Percentiles rank a stretch among this genome's conserved stretches.
Conservation (phyloP, 768 basidiomycete species). For the Mycena pura region DNA sequence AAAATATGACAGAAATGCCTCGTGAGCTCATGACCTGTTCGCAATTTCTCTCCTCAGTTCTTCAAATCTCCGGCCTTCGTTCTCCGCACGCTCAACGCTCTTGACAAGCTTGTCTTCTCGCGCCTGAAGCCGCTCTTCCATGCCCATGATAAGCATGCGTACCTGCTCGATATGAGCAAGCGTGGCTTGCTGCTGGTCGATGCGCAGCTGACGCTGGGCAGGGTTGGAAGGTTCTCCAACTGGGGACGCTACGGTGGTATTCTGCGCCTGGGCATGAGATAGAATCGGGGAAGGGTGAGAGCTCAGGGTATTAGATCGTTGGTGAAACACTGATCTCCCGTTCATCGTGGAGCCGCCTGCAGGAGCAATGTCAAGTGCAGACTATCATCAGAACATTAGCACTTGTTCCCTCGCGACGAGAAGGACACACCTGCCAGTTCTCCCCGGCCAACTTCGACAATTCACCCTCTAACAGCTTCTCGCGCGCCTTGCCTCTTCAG, state of each 20-base stretch:
- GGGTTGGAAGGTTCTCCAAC: background rate
- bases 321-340: conserved; percentile 33
- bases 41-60: conserved; percentile 48
- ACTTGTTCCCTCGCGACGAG: background rate
- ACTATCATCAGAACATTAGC: background rate
- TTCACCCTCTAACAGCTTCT: conserved; percentile 79
- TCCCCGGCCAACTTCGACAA: conserved; percentile 74
- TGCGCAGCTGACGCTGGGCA: conserved; percentile 28
- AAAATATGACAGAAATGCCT: background rate
- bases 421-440: conserved; percentile 75
- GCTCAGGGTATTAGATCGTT: conserved; percentile 43
- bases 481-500: conserved; percentile 65
- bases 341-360: conserved; percentile 3
- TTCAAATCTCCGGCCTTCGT: conserved; percentile 63
- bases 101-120: conserved; percentile 69
- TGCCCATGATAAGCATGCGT: conserved; percentile 71
- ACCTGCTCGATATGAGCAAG: conserved; percentile 73
- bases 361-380: conserved; percentile 19
- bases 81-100: conserved; percentile 65
- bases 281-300: conserved; percentile 27
- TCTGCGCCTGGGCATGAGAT: conserved; percentile 14
- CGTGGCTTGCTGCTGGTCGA: conserved; percentile 45
- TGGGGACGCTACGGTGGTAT: background rate
- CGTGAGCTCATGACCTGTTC: conserved; percentile 1
- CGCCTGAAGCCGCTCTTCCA: conserved; percentile 73